A percentile compares a stretch with the other conserved stretches of the same genome.
Evolutionary conservation across 2,329 filamentous ascomycete genomes (phyloP).

Genomic region (Calonectria honghensis): DNA sequence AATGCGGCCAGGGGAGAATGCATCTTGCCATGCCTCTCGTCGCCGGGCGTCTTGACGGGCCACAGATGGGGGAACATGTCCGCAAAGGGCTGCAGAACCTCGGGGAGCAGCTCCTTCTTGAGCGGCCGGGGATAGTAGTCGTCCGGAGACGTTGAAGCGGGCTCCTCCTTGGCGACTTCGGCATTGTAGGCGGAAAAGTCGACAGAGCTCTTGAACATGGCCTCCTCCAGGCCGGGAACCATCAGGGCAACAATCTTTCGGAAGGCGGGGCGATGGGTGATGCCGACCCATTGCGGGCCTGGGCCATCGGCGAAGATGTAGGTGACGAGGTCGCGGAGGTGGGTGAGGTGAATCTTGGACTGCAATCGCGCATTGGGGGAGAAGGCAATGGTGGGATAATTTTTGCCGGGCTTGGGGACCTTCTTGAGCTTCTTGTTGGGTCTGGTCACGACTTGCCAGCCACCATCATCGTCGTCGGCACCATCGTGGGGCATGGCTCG

Average conservation of each 20-base stretch:
- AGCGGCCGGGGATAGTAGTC: conserved; percentile 76
- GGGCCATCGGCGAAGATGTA: conserved; percentile 81
- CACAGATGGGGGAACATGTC: conserved; percentile 92
- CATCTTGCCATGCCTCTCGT: conserved; percentile 86
- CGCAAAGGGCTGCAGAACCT: conserved; percentile 79
- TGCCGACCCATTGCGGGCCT: conserved; percentile 79
- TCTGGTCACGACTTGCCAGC: conserved; percentile 74
- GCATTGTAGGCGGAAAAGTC: conserved; percentile 70
- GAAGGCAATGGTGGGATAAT: conserved; percentile 77
- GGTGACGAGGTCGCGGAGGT: conserved; percentile 77
- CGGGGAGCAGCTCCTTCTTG: conserved; percentile 69
- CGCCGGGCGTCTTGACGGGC: conserved; percentile 91
- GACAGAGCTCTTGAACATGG: conserved; percentile 84
- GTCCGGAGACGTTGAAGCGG: conserved; percentile 69
- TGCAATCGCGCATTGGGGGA: conserved; percentile 75
- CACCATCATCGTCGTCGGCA: conserved; percentile 61
- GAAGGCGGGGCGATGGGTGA: conserved; percentile 78
- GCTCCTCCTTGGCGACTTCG: conserved; percentile 55
- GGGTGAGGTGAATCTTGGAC: conserved; percentile 77
- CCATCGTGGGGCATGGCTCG: conserved; percentile 68
- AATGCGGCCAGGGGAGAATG: conserved; percentile 92
- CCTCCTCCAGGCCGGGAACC: conserved; percentile 92
- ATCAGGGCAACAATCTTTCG: conserved; percentile 91
- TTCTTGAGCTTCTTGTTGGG: conserved; percentile 77
- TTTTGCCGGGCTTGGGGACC: conserved; percentile 72